Evolutionary conservation across 805 yeast species (phyloP).

Genomic region (Spathaspora boniae): DNA sequence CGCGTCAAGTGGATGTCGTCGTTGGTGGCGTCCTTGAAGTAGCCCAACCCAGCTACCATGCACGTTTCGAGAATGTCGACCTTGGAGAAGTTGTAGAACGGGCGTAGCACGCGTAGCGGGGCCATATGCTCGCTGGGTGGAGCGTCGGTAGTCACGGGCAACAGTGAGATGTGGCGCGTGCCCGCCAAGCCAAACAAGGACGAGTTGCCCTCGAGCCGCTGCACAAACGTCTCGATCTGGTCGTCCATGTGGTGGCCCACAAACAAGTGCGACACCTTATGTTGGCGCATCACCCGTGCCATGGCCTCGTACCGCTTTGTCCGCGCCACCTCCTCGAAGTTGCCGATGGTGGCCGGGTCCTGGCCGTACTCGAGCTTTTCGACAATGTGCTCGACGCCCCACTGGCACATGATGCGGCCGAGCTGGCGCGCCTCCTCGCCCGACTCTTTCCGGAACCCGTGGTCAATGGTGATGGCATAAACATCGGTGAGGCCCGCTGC

Average conservation of each 20-base stretch:
- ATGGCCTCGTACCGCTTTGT: slow-evolving; percentile 47
- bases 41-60: slow-evolving; percentile 30
- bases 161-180: slow-evolving; percentile 30
- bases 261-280: slow-evolving; percentile 36
- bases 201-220: slow-evolving; percentile 44
- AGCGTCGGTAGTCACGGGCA: slow-evolving; percentile 22
- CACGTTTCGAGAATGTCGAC: slow-evolving; percentile 46
- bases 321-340: slow-evolving; percentile 63
- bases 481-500: too few relatives aligned
- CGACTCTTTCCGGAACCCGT: slow-evolving; percentile 50
- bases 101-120: slow-evolving; percentile 42
- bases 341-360: slow-evolving; percentile 25
- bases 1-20: slow-evolving; percentile 48
- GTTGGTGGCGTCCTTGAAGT: slow-evolving; percentile 77
- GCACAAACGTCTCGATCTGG: slow-evolving; percentile 65
- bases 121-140: slow-evolving; percentile 9
- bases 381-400: slow-evolving; percentile 35
- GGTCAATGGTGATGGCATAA: slow-evolving; percentile 66
- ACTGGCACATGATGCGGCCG: slow-evolving; percentile 22
- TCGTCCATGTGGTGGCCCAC: slow-evolving; percentile 73
- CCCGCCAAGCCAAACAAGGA: slow-evolving; percentile 57
- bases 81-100: slow-evolving; percentile 50
- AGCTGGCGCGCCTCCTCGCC: slow-evolving; percentile 47
- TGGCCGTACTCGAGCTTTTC: slow-evolving; percentile 20
- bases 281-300: slow-evolving; percentile 33